These are phyloP conservation scores for Penium margaritaceum DNA, from an alignment of 139 green algal genomes.

Conservation along the genomic window DNA sequence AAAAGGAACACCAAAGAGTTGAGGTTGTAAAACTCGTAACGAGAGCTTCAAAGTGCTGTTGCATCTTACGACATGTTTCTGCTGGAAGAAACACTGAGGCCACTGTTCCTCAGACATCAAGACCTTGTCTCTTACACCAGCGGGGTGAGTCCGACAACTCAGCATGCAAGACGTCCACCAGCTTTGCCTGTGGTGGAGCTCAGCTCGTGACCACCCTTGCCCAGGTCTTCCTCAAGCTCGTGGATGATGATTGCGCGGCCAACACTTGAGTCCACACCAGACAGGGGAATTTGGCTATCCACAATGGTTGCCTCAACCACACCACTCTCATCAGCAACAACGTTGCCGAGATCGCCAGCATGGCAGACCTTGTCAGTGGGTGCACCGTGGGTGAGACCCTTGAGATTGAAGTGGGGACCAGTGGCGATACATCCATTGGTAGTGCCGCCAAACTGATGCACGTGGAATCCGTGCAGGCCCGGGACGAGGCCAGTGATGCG, in stretches of 20 bases:
- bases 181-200: conserved; percentile 51
- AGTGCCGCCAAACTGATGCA: conserved; percentile 52
- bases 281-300: conserved; percentile 43
- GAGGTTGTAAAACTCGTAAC: no score
- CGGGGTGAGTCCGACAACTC: conserved; percentile 2
- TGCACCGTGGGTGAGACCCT: conserved; percentile 47
- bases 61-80: no score
- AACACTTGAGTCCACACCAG: conserved; percentile 44
- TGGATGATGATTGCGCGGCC: conserved; percentile 50
- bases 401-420: conserved; percentile 54
- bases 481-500: conserved; percentile 37
- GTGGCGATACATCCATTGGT: conserved; percentile 51
- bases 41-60: no score
- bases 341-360: conserved; percentile 52
- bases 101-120: no score
- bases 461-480: conserved; percentile 40
- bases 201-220: conserved; percentile 50
- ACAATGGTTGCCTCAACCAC: neutral
- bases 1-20: no score
- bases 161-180: conserved; percentile 46
- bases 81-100: no score
- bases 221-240: conserved; percentile 51
- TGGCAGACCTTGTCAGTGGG: conserved; percentile 47
- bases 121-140: no score
- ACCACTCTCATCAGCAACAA: conserved; percentile 36